Evolutionary conservation across 2,329 filamentous ascomycete species (phyloP), one percentile per base, ranked within the genome.

Genomic region (Aspergillus tamarii): DNA sequence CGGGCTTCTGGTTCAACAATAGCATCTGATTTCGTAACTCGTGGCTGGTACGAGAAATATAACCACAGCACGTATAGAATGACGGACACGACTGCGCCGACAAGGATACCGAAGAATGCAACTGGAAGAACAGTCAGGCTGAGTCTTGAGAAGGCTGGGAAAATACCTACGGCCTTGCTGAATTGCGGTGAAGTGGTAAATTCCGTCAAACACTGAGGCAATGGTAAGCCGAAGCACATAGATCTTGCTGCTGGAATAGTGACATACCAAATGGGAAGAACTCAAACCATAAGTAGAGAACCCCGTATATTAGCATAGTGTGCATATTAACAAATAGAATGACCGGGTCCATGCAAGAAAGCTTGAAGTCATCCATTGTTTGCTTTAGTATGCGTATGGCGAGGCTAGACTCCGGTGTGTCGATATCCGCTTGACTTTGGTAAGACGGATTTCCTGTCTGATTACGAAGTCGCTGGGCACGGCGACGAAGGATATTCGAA

Each of bases 221-320:
- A 7, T 16, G 3, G 43, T 50, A 23, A 46, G 28, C n/a, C 23
- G n/a, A 32, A 6, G 26, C 26, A 52, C 1, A 11, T 6, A n/a
- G 23, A 26, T 36, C 26, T 26, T 26, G 23, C 23, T 48, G 5
- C 10, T 11, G 2, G n/a, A 30, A 28, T 34, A 14, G 4, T 26
- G 9, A 39, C 61, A 52, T 62, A 68, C 67, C 64, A 48, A 63
- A 66, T 41, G 68, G 68, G 45, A 69, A 70, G 14, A 67, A 64
- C 19, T 69, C 68, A 59, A 69, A 70, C 63, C 67, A 70, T 3
- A 68, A 45, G 39, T 70, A 70, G 3, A 70, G 55, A 8, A 70
- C 45, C 10, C 65, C 65, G 36, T 70, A 70, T 23, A 70, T 46
- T 8, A 70, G 39, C 60, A 66, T 67, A 7, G 65, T 70, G 39